Conservation (phyloP, 2,329 filamentous ascomycete genomes). For the Aspergillus sp. region DNA sequence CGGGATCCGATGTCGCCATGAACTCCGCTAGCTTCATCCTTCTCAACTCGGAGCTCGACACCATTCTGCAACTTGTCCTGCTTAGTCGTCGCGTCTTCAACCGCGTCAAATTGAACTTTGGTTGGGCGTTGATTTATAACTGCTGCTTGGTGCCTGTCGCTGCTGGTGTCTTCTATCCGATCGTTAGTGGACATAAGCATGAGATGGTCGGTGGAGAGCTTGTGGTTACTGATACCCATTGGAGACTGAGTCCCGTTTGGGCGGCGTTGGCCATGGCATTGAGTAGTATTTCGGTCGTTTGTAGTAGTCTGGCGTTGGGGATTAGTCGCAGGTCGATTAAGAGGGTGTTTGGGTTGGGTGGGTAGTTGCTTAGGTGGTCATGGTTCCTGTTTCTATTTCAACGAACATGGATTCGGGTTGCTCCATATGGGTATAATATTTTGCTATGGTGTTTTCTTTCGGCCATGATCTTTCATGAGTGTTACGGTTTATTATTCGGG, state of each 20-base stretch:
- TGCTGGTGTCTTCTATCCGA: conserved; percentile 73
- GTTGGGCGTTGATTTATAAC: conserved; percentile 84
- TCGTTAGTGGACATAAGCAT: conserved; percentile 45
- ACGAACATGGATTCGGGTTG: no score
- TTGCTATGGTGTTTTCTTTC: no score
- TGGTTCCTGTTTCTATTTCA: no score
- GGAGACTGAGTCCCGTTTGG: conserved; percentile 63
- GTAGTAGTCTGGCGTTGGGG: conserved; percentile 75
- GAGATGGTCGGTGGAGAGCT: conserved; percentile 36
- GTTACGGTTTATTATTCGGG: not conserved
- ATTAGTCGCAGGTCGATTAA: conserved; percentile 37
- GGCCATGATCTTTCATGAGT: no score
- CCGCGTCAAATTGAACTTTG: conserved; percentile 81
- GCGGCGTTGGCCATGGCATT: conserved; percentile 89
- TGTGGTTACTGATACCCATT: conserved; percentile 36
- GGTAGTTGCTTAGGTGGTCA: not conserved
- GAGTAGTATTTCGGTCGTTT: conserved; percentile 85
- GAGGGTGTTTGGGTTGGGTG: conserved; percentile 18
- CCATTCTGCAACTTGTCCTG: conserved; percentile 71
- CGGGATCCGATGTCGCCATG: conserved; percentile 79
- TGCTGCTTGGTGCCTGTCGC: conserved; percentile 75
- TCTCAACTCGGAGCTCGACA: conserved; percentile 67
- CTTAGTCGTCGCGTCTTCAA: conserved; percentile 72
- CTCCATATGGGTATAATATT: no score
- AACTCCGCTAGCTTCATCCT: conserved; percentile 81